Conservation (phyloP, 345 rosid genomes). For the Raphanus raphanistrum region DNA sequence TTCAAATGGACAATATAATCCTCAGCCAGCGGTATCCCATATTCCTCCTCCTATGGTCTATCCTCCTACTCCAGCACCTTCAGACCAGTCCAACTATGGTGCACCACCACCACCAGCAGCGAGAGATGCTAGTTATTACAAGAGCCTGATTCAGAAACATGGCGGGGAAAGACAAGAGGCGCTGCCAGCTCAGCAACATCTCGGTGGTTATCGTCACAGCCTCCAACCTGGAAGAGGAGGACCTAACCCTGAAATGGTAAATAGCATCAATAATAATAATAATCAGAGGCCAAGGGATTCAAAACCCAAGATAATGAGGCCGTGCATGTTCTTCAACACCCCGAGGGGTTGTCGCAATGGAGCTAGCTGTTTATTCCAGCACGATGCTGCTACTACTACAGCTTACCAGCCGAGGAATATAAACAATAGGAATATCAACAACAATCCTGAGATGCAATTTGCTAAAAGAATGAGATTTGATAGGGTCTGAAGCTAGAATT, state of each 20-base stretch:
- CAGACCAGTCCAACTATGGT: slow-evolving; percentile 43
- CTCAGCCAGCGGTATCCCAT: slow-evolving; percentile 43
- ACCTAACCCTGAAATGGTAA: slow-evolving; percentile 52
- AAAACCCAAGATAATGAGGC: slow-evolving; percentile 81
- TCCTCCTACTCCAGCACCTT: slow-evolving; percentile 30
- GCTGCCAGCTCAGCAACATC: slow-evolving; percentile 45
- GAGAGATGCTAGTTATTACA: slow-evolving; percentile 75
- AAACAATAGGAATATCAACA: slow-evolving; percentile 38
- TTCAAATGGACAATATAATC: slow-evolving; percentile 52
- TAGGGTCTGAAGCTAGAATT: slow-evolving; percentile 60
- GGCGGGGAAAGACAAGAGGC: slow-evolving; percentile 85
- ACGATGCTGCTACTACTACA: slow-evolving; percentile 58
- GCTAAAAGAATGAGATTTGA: slow-evolving; percentile 92
- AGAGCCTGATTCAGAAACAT: slow-evolving; percentile 94
- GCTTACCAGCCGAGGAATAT: slow-evolving; percentile 49
- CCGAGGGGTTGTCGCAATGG: slow-evolving; percentile 91
- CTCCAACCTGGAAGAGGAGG: slow-evolving; percentile 41
- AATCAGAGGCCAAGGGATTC: slow-evolving; percentile 46
- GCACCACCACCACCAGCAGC: slow-evolving; percentile 49
- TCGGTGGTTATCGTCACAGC: slow-evolving; percentile 41
- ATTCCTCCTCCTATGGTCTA: slow-evolving; percentile 42
- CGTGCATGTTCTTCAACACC: slow-evolving; percentile 86
- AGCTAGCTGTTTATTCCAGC: slow-evolving; percentile 80
- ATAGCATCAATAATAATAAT: slow-evolving; percentile 40
- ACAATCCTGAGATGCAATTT: slow-evolving; percentile 52